These are phyloP conservation scores for Clitopilus hobsonii DNA, from an alignment of 768 basidiomycete species.

Conservation along the genomic window DNA sequence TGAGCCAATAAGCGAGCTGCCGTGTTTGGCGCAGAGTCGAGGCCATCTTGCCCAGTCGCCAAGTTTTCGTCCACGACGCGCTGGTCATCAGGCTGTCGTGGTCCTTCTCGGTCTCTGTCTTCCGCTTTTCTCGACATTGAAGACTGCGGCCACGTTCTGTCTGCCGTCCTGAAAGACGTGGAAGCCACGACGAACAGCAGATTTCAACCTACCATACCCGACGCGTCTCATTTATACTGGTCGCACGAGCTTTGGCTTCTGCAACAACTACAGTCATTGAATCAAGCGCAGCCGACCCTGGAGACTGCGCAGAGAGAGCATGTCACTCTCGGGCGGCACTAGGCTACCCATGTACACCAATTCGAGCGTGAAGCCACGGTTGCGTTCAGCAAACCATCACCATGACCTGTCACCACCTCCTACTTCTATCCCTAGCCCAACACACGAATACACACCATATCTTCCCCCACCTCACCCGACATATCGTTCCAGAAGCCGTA, in stretches of 20 bases:
- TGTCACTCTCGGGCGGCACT: background rate
- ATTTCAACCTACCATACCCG: background rate
- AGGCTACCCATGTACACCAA: slow-evolving; percentile 38
- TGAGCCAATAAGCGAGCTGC: background rate
- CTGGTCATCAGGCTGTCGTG: background rate
- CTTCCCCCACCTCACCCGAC: slow-evolving; percentile 18
- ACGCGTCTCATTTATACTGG: background rate
- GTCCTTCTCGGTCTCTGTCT: background rate
- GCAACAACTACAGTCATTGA: background rate
- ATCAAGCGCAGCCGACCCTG: background rate
- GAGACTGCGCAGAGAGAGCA: background rate
- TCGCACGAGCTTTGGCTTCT: background rate
- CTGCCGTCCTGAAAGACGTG: background rate
- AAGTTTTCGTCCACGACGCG: background rate
- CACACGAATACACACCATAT: slow-evolving; percentile 12
- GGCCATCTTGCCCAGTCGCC: background rate
- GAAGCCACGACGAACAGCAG: background rate
- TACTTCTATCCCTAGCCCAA: slow-evolving; percentile 16
- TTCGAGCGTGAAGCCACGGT: slow-evolving; percentile 14
- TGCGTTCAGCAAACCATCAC: slow-evolving; percentile 6
- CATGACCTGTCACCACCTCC: slow-evolving; percentile 18
- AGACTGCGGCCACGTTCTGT: too few species aligned
- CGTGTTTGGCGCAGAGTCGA: background rate
- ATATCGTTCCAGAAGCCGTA: slow-evolving; percentile 19
- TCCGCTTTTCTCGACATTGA: too few species aligned